Evolutionary conservation across 1,284 basidiomycete genomes (phyloP), one percentile per base, ranked within the genome.

Genomic region (Xanthoconium separans): DNA sequence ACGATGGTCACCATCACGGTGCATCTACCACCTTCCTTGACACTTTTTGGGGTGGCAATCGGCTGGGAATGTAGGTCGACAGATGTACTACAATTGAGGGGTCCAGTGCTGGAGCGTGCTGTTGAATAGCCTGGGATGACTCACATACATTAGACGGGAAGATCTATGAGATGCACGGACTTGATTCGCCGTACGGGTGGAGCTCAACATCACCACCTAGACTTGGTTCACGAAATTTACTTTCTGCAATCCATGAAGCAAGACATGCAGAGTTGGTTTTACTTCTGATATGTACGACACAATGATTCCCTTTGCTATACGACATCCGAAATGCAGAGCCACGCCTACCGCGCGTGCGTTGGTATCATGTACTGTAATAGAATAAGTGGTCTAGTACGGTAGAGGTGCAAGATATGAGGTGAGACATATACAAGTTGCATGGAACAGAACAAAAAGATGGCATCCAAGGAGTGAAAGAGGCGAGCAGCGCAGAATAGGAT

Each of bases 281-380:
- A 37, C 36, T 37, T 37, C 16, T 37, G 8, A 16, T 37, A 37
- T 37, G 36, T 37, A 37, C 36, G 36, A 37, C 9, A 37, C 36
- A 33, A 27, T 27, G 7, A 16, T 37, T 37, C 36, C 15, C 36
- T n/a, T 33, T 33, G 31, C 13, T 37, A n/a, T 16, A 37, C 9
- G 39, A 40, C 39, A 55, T 34, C 42, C 39, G 33, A 31, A 41
- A 53, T 50, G 42, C 22, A 56, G 24, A 48, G 27, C 36, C 59
- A 47, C 55, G 43, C 51, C 18, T 36, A 37, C 18, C 34, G 41
- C 36, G 31, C 50, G 52, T 27, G 57, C 22, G 33, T 50, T 20
- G 54, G 40, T 53, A 55, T 60, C 53, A 55, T 54, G 42, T 66
- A 60, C 46, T 36, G 34, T 54, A 54, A 53, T 49, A 58, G 37